phyloP scores from a whole-genome alignment of 768 basidiomycete genomes.

The Mycena pura region DNA sequence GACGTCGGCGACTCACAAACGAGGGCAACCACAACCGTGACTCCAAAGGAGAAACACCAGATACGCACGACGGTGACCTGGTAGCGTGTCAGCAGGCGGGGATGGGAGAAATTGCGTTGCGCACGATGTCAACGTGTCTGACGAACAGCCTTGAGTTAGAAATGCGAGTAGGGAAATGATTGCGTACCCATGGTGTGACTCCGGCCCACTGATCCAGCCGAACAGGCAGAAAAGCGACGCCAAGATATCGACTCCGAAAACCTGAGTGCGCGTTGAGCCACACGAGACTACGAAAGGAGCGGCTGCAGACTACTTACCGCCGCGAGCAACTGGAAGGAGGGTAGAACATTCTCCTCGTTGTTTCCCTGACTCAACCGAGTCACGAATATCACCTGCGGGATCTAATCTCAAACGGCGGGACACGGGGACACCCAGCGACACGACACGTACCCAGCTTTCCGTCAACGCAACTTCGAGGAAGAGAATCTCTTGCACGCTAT shows the following conservation, averaged over 20 bases:
- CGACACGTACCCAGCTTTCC: constrained; percentile 43
- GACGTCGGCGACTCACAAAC: background rate
- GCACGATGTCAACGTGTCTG: constrained; percentile 17
- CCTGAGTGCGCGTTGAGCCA: background rate
- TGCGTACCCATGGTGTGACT: constrained; percentile 10
- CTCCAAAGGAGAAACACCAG: constrained; percentile 18
- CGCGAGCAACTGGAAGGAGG: constrained; percentile 12
- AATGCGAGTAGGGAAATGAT: background rate
- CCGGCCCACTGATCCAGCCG: constrained; percentile 17
- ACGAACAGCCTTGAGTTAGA: background rate
- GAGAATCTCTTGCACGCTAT: constrained; percentile 50
- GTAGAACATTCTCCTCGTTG: constrained; percentile 18
- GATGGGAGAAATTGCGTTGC: background rate
- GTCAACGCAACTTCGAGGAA: constrained; percentile 57
- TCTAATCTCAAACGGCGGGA: background rate
- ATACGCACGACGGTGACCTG: constrained; percentile 18
- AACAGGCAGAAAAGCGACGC: constrained; percentile 18
- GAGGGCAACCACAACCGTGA: constrained; percentile 19
- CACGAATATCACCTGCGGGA: constrained; percentile 13
- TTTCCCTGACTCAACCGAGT: constrained; percentile 18
- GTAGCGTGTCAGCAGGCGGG: background rate
- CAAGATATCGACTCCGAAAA: constrained; percentile 18
- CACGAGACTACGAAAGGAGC: background rate
- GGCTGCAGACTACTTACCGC: background rate
- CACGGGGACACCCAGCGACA: background rate